Evolutionary conservation across 257 asterid species (phyloP).

Genomic region (Solanum ossicruentum): DNA sequence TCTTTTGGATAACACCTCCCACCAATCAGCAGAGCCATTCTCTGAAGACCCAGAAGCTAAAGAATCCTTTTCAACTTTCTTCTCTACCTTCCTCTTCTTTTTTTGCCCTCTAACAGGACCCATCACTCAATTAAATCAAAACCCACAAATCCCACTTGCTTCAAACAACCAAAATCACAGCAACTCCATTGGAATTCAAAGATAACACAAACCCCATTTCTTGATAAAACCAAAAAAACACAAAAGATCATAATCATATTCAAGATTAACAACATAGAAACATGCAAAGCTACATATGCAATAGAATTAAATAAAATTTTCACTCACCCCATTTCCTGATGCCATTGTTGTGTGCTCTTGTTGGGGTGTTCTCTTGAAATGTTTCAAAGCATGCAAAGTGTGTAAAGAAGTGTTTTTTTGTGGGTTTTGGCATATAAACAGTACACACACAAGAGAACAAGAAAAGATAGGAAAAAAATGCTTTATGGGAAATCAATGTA

Average conservation of each 20-base stretch:
- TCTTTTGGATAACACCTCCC: constrained; percentile 40
- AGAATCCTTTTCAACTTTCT: constrained; percentile 34
- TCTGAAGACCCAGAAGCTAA: constrained; percentile 39
- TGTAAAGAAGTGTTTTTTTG: neutral
- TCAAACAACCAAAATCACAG: neutral
- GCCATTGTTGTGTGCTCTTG: constrained; percentile 1
- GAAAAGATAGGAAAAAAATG: neutral
- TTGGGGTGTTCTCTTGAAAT: neutral
- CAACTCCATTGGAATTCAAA: constrained; percentile 6
- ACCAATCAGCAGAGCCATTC: constrained; percentile 61
- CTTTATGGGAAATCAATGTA: neutral
- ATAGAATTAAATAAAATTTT: neutral
- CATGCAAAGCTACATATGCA: constrained; percentile 11
- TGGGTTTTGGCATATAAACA: constrained; percentile 4
- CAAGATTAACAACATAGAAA: neutral
- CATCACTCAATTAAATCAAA: constrained; percentile 24
- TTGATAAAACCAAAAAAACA: neutral
- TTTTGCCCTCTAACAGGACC: constrained; percentile 56
- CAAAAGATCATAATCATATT: neutral
- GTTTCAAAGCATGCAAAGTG: constrained; percentile 12
- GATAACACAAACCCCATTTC: constrained; percentile 7
- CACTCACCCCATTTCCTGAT: neutral
- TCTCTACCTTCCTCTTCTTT: constrained; percentile 55
- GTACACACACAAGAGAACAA: neutral
- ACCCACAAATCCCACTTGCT: constrained; percentile 6